Evolutionary conservation across 768 basidiomycete genomes (phyloP), one percentile per base, ranked within the genome.

Genomic region (Rhizopogon sp.): DNA sequence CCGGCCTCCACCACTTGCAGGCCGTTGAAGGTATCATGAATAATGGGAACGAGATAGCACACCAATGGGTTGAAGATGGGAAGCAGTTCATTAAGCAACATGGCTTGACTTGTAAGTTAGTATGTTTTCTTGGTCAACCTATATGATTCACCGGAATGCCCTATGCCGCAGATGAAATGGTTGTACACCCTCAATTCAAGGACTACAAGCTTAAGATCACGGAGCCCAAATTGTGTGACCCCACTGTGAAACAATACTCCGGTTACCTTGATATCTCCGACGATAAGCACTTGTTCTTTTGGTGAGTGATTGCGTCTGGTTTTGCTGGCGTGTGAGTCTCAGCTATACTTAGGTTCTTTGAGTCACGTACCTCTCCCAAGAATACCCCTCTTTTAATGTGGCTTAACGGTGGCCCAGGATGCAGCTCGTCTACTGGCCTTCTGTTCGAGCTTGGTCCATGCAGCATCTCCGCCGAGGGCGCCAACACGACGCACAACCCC

Each of bases 371-470:
- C 52, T 77, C 81, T 16, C 94, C 96, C 0, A 71, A 79, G 50
- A 76, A 82, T 51, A 93, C 89, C 5, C 95, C 94, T 4, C 78
- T 98, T 2, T 78, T 95, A 8, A 76, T 97, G 45, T 97, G 95
- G 95, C 75, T 92, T n/a, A 92, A 91, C 59, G 90, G 90, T 35
- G 87, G 87, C 11, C 85, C 84, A 20, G 81, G 84, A 8, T 85
- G 83, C 71, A 84, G 82, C 54, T 87, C 84, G 7, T 83, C 85
- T 10, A 88, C 90, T 1, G 95, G 95, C 9, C 80, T 97, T 20
- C 76, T 98, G 14, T 92, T 96, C 61, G 94, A 98, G 66, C 84
- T 96, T 20, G 96, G 96, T 0, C 94, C 96, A 0, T 98, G 96
- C 71, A 72, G 71, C 31, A 77, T 98, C 57, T 72, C 79, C 16